Percentiles rank a stretch among this genome's conserved stretches.
Conservation (phyloP, 306 rosid genomes). For the Dalbergia cochinchinensis region DNA sequence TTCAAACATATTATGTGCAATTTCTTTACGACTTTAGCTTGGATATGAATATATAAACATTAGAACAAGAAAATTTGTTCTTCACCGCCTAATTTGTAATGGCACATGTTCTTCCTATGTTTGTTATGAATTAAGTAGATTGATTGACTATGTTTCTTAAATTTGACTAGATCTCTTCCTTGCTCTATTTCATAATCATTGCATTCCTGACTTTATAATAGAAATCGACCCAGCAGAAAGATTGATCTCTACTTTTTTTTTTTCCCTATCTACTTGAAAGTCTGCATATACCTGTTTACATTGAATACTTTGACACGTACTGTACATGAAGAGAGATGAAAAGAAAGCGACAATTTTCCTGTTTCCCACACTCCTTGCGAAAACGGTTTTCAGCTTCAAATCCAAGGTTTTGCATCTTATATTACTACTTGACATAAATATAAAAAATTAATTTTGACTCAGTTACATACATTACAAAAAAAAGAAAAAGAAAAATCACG, state of each 20-base stretch:
- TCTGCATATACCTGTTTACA: not conserved
- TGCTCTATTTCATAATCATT: not conserved
- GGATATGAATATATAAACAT: not conserved
- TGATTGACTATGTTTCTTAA: too few species aligned
- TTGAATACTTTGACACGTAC: not conserved
- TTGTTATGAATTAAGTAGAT: too few species aligned
- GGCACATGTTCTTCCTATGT: not conserved
- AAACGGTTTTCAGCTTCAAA: not conserved
- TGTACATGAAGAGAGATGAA: too few species aligned
- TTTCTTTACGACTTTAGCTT: not conserved
- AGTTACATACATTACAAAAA: too few species aligned
- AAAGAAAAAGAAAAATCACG: too few species aligned
- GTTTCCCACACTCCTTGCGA: not conserved
- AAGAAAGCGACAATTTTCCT: not conserved
- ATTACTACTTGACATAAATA: not conserved
- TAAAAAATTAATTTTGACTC: not conserved
- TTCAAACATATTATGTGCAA: not conserved
- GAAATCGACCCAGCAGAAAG: not conserved
- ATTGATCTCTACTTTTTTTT: not conserved
- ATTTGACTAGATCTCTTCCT: not conserved
- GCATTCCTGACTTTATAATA: not conserved
- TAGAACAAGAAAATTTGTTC: not conserved
- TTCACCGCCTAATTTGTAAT: not conserved
- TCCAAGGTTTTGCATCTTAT: not conserved
- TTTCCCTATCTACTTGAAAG: not conserved